phyloP scores from a whole-genome alignment of 2,329 filamentous ascomycete species.

The Akanthomyces lecanii region DNA sequence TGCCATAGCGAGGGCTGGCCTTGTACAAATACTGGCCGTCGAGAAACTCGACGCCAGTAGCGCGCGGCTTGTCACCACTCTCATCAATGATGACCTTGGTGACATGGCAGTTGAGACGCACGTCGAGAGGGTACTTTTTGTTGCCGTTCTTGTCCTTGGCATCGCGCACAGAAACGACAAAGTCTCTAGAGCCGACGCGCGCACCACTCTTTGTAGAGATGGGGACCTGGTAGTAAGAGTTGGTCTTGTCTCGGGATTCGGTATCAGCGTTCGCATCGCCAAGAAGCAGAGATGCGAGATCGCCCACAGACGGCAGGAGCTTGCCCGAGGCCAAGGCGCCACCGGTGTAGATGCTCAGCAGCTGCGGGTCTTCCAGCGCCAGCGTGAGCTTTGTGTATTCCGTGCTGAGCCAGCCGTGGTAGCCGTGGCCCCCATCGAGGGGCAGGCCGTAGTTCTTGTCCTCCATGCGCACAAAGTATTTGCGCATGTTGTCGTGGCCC shows the following conservation, averaged over 20 bases:
- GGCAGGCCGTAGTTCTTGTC: slow-evolving; percentile 47
- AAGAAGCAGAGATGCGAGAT: slow-evolving; percentile 41
- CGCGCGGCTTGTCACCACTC: slow-evolving; percentile 33
- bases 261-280: slow-evolving; percentile 47
- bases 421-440: slow-evolving; percentile 47
- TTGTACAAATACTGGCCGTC: slow-evolving; percentile 43
- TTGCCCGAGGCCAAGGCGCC: slow-evolving; percentile 42
- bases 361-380: slow-evolving; percentile 47
- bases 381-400: slow-evolving; percentile 47
- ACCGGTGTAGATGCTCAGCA: slow-evolving; percentile 47
- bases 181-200: slow-evolving; percentile 51
- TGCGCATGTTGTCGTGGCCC: slow-evolving; percentile 53
- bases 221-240: slow-evolving; percentile 53
- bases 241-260: slow-evolving; percentile 38
- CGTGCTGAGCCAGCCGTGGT: slow-evolving; percentile 52
- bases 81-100: slow-evolving; percentile 43
- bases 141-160: slow-evolving; percentile 45
- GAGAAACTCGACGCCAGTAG: slow-evolving; percentile 47
- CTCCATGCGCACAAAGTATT: slow-evolving; percentile 52
- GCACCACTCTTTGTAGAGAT: slow-evolving; percentile 43
- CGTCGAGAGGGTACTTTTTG: slow-evolving; percentile 52
- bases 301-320: slow-evolving; percentile 31
- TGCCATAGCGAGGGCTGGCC: slow-evolving; percentile 36
- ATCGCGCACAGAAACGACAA: slow-evolving; percentile 46
- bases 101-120: slow-evolving; percentile 44